phyloP scores from a whole-genome alignment of 2,329 filamentous ascomycete genomes.

The Aspergillus sp. region DNA sequence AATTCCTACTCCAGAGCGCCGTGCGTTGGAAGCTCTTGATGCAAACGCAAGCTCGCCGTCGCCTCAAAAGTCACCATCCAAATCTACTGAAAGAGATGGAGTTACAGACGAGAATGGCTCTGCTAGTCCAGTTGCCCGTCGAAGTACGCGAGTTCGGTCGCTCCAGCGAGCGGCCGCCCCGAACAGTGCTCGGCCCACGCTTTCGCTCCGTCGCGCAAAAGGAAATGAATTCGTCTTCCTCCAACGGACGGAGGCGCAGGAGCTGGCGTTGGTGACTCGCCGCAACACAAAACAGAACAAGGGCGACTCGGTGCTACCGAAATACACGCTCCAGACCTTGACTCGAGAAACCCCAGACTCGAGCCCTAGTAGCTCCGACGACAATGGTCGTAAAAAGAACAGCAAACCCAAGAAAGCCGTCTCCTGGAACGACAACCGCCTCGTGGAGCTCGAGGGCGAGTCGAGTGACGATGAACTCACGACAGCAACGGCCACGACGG shows the following conservation, averaged over 20 bases:
- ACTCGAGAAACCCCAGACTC: conserved; percentile 16
- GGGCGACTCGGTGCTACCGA: conserved; percentile 37
- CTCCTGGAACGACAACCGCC: conserved; percentile 39
- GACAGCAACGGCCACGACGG: conserved; percentile 13
- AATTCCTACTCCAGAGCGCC: conserved; percentile 33
- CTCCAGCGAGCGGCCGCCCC: conserved; percentile 23
- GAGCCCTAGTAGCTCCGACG: neutral
- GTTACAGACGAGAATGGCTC: conserved; percentile 16
- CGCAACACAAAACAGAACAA: conserved; percentile 46
- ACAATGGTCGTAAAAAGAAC: conserved; percentile 2
- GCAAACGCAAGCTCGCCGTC: conserved; percentile 42
- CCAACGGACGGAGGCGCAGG: conserved; percentile 42
- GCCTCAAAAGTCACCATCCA: conserved; percentile 36
- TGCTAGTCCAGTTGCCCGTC: conserved; percentile 30
- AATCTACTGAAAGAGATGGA: conserved; percentile 18
- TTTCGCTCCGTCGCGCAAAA: conserved; percentile 44
- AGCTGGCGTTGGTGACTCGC: conserved; percentile 42
- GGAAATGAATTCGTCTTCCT: conserved; percentile 48
- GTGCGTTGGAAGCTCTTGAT: conserved; percentile 37
- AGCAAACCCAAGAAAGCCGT: conserved; percentile 30
- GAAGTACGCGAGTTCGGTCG: conserved; percentile 36
- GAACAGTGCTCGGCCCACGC: conserved; percentile 33
- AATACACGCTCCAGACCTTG: conserved; percentile 28
- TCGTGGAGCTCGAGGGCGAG: conserved; percentile 35
- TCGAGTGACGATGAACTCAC: conserved; percentile 23